phyloP scores from a whole-genome alignment of 2,329 filamentous ascomycete genomes.

The Alternaria triticina region DNA sequence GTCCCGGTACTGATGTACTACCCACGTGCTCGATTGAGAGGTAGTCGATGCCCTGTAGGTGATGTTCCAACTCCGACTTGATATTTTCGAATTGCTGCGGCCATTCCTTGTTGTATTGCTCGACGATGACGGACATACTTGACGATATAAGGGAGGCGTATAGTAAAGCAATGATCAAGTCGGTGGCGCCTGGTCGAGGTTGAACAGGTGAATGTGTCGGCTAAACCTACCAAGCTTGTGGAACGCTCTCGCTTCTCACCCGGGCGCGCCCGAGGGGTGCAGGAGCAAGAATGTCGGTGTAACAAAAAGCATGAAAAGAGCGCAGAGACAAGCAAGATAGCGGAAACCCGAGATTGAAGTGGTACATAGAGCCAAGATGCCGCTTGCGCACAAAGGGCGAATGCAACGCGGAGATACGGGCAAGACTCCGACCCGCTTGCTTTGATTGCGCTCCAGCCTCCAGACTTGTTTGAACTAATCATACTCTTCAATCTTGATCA shows the following conservation, averaged over 20 bases:
- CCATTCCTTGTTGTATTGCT: constrained; percentile 39
- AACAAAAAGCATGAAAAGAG: background rate
- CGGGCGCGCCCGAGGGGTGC: constrained; percentile 5
- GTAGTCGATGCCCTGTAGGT: constrained; percentile 19
- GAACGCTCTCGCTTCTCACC: background rate
- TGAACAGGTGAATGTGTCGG: constrained; percentile 8
- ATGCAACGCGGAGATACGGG: constrained; percentile 14
- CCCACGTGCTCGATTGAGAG: constrained; percentile 48
- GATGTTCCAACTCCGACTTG: constrained; percentile 18
- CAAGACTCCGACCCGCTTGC: constrained; percentile 6
- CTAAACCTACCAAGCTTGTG: constrained; percentile 9
- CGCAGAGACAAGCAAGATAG: background rate
- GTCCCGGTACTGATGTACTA: constrained; percentile 45
- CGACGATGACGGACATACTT: constrained; percentile 30
- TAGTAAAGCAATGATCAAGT: background rate
- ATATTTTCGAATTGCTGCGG: constrained; percentile 34
- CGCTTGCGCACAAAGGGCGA: background rate
- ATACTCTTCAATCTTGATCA: constrained; percentile 29
- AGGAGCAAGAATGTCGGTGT: background rate
- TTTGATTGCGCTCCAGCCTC: constrained; percentile 18
- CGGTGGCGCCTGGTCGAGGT: background rate
- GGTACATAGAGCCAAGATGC: constrained; percentile 10
- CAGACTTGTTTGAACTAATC: constrained; percentile 17
- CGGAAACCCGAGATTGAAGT: constrained; percentile 2
- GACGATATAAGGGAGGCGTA: background rate